Conservation (phyloP, 2,329 filamentous ascomycete genomes). For the Nemania sp. region DNA sequence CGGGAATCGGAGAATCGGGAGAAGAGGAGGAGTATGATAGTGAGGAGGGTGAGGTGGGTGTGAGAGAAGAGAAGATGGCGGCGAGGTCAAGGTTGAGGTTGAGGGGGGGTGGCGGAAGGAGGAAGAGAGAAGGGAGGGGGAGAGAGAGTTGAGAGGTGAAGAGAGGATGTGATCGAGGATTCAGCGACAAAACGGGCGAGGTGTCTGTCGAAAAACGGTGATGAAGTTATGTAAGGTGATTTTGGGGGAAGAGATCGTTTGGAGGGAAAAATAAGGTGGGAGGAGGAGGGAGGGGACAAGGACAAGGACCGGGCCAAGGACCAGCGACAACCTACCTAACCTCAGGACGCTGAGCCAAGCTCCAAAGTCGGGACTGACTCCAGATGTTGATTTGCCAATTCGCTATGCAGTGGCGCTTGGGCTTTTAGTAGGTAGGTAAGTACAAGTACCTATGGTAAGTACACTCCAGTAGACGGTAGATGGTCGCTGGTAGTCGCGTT, state of each 20-base stretch:
- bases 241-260: conserved; percentile 18
- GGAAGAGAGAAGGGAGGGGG: conserved; percentile 10
- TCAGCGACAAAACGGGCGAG: conserved; percentile 23
- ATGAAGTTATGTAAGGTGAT: conserved; percentile 28
- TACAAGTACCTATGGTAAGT: no score
- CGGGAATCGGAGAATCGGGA: conserved; percentile 11
- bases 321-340: no score
- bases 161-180: conserved; percentile 24
- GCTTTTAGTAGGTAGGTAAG: conserved; percentile 7
- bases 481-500: background rate
- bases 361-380: conserved; percentile 25
- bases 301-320: conserved; percentile 3
- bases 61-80: conserved; percentile 12
- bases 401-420: conserved; percentile 25
- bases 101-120: conserved; percentile 10
- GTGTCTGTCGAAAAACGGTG: conserved; percentile 27
- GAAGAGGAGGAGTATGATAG: conserved; percentile 14
- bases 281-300: conserved; percentile 24
- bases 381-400: conserved; percentile 31
- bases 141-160: conserved; percentile 22
- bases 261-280: conserved; percentile 27
- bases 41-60: conserved; percentile 14
- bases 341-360: conserved; percentile 15
- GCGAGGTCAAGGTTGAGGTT: conserved; percentile 3
- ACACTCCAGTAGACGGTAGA: no score